Conservation (phyloP, 108 stramenopile genomes). For the Heterococcus sp. region DNA sequence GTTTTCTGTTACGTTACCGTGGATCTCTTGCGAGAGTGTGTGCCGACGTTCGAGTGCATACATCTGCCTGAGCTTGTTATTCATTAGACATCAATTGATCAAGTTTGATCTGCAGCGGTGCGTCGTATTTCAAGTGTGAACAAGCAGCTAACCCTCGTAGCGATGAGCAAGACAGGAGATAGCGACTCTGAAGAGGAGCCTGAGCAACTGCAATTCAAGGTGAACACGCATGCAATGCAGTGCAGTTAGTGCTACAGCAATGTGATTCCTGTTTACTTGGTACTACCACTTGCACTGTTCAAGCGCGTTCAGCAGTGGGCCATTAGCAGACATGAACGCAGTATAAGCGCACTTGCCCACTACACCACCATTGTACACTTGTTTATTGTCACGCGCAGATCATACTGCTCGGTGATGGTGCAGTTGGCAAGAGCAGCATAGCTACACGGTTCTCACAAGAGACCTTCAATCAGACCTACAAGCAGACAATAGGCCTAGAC, state of each 20-base stretch:
- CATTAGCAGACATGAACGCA: not conserved
- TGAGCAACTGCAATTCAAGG: slow-evolving; percentile 56
- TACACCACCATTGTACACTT: not conserved
- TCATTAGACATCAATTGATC: no score
- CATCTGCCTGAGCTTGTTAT: no score
- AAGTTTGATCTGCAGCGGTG: no score
- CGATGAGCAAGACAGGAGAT: slow-evolving; percentile 32
- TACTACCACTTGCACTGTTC: not conserved
- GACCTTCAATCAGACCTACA: slow-evolving; percentile 56
- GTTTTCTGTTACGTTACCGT: no score
- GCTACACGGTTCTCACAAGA: slow-evolving; percentile 55
- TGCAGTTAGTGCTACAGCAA: not conserved
- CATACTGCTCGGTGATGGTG: slow-evolving; percentile 63
- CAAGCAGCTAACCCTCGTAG: no score
- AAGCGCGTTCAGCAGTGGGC: not conserved
- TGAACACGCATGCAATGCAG: not conserved
- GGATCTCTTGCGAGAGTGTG: no score
- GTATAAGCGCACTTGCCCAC: not conserved
- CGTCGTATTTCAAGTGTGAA: no score
- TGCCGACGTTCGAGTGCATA: no score
- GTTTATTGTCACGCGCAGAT: slow-evolving; percentile 15
- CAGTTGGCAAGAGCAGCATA: slow-evolving; percentile 66
- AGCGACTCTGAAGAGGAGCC: slow-evolving; percentile 50
- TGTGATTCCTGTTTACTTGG: not conserved
- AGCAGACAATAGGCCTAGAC: slow-evolving; percentile 68